Evolutionary conservation across 257 asterid species (phyloP).

Genomic region (Plantago major): DNA sequence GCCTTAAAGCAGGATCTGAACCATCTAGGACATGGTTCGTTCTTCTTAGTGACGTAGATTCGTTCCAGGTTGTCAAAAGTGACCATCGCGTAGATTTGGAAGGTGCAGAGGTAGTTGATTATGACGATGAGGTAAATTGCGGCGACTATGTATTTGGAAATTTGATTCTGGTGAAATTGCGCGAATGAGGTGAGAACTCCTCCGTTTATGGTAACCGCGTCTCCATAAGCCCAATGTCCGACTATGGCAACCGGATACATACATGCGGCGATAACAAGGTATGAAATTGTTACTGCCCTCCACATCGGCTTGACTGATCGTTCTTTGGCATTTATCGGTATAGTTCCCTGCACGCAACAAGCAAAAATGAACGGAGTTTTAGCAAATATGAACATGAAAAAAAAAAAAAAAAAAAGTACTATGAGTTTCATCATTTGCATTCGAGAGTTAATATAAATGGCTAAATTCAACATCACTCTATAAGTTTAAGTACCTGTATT

Average conservation of each 20-base stretch:
- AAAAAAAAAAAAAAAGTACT: no score
- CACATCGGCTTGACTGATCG: conserved; percentile 47
- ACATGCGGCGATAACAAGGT: conserved; percentile 33
- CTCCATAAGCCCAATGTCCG: conserved; percentile 63
- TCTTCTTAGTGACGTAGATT: conserved; percentile 37
- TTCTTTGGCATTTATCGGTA: conserved; percentile 31
- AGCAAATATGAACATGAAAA: not conserved
- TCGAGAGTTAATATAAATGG: not conserved
- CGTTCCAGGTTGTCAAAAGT: conserved; percentile 60
- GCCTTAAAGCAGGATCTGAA: conserved; percentile 38
- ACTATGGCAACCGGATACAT: conserved; percentile 55
- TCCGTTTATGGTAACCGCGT: conserved; percentile 33
- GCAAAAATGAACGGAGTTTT: not conserved
- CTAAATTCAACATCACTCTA: not conserved
- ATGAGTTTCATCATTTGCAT: not conserved
- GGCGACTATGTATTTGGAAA: conserved; percentile 34
- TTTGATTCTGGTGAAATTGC: conserved; percentile 23
- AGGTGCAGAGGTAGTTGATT: conserved; percentile 45
- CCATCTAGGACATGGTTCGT: conserved; percentile 51
- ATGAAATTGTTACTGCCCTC: conserved; percentile 54
- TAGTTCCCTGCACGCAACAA: conserved; percentile 61
- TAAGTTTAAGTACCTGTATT: conserved; percentile 43
- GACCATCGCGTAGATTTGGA: conserved; percentile 70
- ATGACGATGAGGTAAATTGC: conserved; percentile 33
- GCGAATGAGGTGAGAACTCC: conserved; percentile 40